Conservation (phyloP, 116 monocot species). For the Papilionanthe hybrid region DNA sequence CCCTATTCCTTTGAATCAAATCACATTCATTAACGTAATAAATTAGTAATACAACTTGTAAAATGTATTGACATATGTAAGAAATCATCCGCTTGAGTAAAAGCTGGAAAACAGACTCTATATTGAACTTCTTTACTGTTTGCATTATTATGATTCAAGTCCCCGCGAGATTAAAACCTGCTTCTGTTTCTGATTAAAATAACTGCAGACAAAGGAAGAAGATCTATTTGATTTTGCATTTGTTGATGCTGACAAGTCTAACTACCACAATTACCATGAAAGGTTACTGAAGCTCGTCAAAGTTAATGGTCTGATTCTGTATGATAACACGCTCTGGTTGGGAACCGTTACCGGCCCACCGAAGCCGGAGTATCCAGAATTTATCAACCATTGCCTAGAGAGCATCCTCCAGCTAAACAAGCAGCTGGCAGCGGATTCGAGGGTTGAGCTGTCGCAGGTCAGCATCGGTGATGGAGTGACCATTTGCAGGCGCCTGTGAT, state of each 20-base stretch:
- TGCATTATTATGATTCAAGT: too few species aligned
- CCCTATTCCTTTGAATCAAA: too few species aligned
- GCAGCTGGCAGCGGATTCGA: neutral
- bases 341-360: slow-evolving; percentile 17
- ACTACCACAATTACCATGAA: slow-evolving; percentile 39
- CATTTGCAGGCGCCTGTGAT: slow-evolving; percentile 8
- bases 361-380: neutral
- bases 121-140: too few species aligned
- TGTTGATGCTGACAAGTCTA: slow-evolving; percentile 54
- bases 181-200: too few species aligned
- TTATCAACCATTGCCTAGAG: neutral
- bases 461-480: slow-evolving; percentile 7
- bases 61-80: too few species aligned
- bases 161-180: too few species aligned
- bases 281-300: slow-evolving; percentile 25
- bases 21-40: too few species aligned
- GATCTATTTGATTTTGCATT: slow-evolving; percentile 30
- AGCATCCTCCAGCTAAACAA: neutral
- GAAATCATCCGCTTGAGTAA: too few species aligned
- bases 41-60: too few species aligned
- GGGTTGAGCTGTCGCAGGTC: too few species aligned
- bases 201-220: slow-evolving; percentile 24
- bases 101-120: too few species aligned
- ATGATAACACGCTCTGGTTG: slow-evolving; percentile 50
- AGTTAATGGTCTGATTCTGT: slow-evolving; percentile 36